Percentiles rank a stretch among this genome's conserved stretches.
Conservation (phyloP, 2,329 filamentous ascomycete species). For the Biscogniauxia sp. region DNA sequence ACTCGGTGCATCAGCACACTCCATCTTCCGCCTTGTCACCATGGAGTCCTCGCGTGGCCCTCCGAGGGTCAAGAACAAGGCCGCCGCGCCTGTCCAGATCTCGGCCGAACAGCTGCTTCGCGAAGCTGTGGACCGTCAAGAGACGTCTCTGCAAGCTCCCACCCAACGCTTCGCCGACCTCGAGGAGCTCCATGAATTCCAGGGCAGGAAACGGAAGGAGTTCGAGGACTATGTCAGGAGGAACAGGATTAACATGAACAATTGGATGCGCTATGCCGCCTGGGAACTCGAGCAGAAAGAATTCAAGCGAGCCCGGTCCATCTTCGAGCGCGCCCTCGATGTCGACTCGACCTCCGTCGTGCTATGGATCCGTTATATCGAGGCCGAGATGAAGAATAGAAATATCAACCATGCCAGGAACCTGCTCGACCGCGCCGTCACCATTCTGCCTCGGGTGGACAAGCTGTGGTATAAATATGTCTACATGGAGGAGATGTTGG, state of each 20-base stretch:
- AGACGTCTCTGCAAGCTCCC: conserved; percentile 81
- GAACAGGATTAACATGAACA: conserved; percentile 94
- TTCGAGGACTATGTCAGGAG: conserved; percentile 97
- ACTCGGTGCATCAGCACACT: no score
- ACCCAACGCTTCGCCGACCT: conserved; percentile 94
- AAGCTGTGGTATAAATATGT: conserved; percentile 99
- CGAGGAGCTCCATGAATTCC: conserved; percentile 96
- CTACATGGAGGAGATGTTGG: conserved; percentile 97
- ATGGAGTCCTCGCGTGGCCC: conserved; percentile 94
- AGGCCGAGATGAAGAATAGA: conserved; percentile 90
- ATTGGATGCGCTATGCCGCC: conserved; percentile 96
- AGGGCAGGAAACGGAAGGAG: conserved; percentile 91
- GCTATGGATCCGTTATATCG: conserved; percentile 90
- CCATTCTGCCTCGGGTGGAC: conserved; percentile 83
- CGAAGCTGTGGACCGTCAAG: conserved; percentile 95
- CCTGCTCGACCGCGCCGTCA: conserved; percentile 89
- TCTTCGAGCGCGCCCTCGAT: conserved; percentile 94
- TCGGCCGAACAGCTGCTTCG: conserved; percentile 95
- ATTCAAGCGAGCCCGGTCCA: conserved; percentile 82
- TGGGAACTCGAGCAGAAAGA: conserved; percentile 99
- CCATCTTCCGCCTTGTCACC: conserved; percentile 28
- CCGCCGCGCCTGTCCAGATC: conserved; percentile 84
- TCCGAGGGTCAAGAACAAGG: conserved; percentile 98
- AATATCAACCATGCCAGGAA: conserved; percentile 98
- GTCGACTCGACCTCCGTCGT: conserved; percentile 83